Evolutionary conservation across 2,329 filamentous ascomycete species (phyloP).

Genomic region (Fusarium chuoi): DNA sequence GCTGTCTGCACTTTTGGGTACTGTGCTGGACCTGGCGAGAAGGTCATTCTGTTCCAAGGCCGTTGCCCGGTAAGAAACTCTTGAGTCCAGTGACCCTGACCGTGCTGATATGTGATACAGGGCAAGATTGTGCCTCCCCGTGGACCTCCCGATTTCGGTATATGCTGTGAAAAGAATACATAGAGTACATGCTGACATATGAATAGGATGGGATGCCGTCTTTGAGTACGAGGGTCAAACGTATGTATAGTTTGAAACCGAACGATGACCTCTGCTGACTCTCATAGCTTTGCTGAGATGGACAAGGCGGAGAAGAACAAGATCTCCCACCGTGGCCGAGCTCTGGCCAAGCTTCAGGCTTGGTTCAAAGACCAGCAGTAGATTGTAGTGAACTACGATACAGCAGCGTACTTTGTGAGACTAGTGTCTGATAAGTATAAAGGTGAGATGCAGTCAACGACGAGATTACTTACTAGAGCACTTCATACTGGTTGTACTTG

Average conservation of each 20-base stretch:
- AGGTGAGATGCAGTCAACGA: neutral
- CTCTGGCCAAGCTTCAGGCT: slow-evolving; percentile 84
- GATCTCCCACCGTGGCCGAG: slow-evolving; percentile 89
- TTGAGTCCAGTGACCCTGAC: neutral
- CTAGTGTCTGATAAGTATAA: slow-evolving; percentile 17
- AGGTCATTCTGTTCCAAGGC: slow-evolving; percentile 91
- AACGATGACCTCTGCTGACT: slow-evolving; percentile 15
- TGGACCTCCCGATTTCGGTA: slow-evolving; percentile 85
- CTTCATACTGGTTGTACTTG: slow-evolving; percentile 81
- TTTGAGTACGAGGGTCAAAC: slow-evolving; percentile 95
- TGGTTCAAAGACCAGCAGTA: slow-evolving; percentile 71
- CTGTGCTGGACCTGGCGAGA: slow-evolving; percentile 82
- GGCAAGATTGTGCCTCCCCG: slow-evolving; percentile 86
- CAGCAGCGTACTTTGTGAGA: slow-evolving; percentile 31
- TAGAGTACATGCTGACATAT: slow-evolving; percentile 17
- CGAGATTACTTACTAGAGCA: slow-evolving; percentile 69
- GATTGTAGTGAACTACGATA: neutral
- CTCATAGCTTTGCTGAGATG: slow-evolving; percentile 87
- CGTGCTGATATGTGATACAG: slow-evolving; percentile 41
- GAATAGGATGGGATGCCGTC: slow-evolving; percentile 89
- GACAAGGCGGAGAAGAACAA: slow-evolving; percentile 86
- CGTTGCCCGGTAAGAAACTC: slow-evolving; percentile 73
- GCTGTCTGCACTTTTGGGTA: slow-evolving; percentile 98
- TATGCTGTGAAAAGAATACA: slow-evolving; percentile 12
- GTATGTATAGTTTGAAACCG: slow-evolving; percentile 50